phyloP scores from a whole-genome alignment of 768 basidiomycete species.

The Leucogyrophana mollusca region DNA sequence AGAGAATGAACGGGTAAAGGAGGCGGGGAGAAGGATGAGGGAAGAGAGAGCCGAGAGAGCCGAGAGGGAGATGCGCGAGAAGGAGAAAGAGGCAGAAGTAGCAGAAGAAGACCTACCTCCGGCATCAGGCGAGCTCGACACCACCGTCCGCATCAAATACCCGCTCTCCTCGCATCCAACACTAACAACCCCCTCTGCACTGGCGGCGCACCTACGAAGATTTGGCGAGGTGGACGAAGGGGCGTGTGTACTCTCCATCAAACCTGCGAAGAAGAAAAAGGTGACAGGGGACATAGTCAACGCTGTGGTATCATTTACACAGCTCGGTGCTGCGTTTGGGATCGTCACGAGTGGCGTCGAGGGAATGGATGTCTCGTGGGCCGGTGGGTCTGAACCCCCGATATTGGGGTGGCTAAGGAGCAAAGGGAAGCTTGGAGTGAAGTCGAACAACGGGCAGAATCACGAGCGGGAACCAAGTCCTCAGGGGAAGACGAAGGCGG shows the following conservation, averaged over 20 bases:
- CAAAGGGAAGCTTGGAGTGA: conserved; percentile 52
- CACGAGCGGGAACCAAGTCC: neutral
- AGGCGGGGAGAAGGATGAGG: conserved; percentile 65
- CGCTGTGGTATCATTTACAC: conserved; percentile 74
- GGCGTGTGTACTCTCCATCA: conserved; percentile 67
- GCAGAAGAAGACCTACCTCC: conserved; percentile 53
- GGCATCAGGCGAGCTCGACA: conserved; percentile 63
- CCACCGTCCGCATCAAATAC: conserved; percentile 75
- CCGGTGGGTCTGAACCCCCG: conserved; percentile 66
- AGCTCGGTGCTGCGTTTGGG: conserved; percentile 74
- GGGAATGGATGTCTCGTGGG: conserved; percentile 75
- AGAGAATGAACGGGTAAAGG: conserved; percentile 72
- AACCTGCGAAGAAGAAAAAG: conserved; percentile 37
- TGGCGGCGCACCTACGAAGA: conserved; percentile 43
- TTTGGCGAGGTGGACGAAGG: conserved; percentile 65
- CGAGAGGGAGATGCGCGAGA: conserved; percentile 37
- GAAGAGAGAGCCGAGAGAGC: conserved; percentile 56
- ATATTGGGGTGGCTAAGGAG: conserved; percentile 72
- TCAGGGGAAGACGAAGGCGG: neutral
- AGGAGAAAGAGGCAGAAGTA: conserved; percentile 30
- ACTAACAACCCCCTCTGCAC: conserved; percentile 17
- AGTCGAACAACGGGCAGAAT: conserved; percentile 1
- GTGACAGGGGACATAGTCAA: conserved; percentile 61
- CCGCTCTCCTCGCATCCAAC: conserved; percentile 48
- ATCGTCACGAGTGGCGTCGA: conserved; percentile 63